These are phyloP conservation scores for Mycena crocata DNA, from an alignment of 768 basidiomycete species.

Conservation along the genomic window DNA sequence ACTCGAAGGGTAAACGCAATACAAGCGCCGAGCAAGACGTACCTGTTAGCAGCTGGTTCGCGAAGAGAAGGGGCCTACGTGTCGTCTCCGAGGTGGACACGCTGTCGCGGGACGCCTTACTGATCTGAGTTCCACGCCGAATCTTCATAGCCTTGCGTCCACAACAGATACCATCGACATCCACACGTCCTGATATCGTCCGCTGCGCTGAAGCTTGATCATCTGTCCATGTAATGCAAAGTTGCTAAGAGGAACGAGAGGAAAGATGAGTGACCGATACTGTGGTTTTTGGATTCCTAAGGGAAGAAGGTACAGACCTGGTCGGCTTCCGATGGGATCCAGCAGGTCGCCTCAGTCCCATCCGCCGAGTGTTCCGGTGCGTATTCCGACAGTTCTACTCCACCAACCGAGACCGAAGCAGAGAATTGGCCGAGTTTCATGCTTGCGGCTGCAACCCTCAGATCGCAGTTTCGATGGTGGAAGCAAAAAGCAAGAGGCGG, in stretches of 20 bases:
- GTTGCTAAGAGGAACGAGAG: conserved; percentile 2
- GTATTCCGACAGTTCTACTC: conserved; percentile 10
- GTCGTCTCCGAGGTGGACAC: conserved; percentile 1
- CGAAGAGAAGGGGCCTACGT: conserved; percentile 6
- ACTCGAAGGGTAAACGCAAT: too few species aligned
- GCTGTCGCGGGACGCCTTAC: not conserved
- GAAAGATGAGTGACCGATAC: not conserved
- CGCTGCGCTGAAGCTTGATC: not conserved
- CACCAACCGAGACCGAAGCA: conserved; percentile 14
- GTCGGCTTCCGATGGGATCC: conserved; percentile 22
- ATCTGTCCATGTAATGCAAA: not conserved
- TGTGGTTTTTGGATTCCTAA: too few species aligned
- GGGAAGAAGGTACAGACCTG: not conserved
- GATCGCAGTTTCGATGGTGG: too few species aligned
- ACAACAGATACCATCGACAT: conserved; percentile 19
- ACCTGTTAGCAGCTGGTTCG: conserved; percentile 23
- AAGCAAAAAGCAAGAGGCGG: too few species aligned
- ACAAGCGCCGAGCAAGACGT: not conserved
- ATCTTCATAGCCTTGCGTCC: not conserved
- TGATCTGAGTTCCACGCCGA: not conserved
- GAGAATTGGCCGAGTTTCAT: conserved; percentile 27
- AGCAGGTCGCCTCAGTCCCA: conserved; percentile 17
- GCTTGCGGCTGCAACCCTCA: too few species aligned
- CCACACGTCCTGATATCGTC: not conserved
- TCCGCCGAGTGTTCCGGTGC: conserved; percentile 21